A percentile compares a stretch with the other conserved stretches of the same genome.
phyloP scores from a whole-genome alignment of 257 asterid genomes.

The Nicotiana sylvestris region DNA sequence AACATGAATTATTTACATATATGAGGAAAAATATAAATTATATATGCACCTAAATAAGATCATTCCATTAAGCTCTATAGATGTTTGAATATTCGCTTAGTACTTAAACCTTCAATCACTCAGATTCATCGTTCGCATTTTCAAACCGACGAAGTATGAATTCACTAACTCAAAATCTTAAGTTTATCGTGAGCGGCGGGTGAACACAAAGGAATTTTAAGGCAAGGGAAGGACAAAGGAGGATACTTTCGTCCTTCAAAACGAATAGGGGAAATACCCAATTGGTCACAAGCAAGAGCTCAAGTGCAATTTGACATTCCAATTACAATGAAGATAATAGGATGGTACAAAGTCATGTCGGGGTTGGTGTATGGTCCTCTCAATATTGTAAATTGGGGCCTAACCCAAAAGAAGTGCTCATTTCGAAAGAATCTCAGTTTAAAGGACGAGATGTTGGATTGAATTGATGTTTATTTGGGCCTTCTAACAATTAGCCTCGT shows the following conservation, averaged over 20 bases:
- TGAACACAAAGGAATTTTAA: background rate
- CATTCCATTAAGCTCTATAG: too few species aligned
- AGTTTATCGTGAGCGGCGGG: background rate
- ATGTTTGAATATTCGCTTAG: too few species aligned
- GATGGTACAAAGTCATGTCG: background rate
- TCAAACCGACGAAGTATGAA: background rate
- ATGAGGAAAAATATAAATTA: background rate
- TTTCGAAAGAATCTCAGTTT: background rate
- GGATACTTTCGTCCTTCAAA: background rate
- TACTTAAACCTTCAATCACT: too few species aligned
- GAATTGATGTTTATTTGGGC: background rate
- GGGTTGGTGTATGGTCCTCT: background rate
- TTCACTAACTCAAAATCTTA: background rate
- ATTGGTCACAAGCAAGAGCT: background rate
- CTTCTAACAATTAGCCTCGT: background rate
- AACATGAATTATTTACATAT: too few species aligned
- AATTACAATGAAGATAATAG: background rate
- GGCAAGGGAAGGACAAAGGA: background rate
- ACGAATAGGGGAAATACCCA: background rate
- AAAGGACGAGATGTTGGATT: background rate
- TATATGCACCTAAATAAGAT: too few species aligned
- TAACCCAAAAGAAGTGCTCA: background rate
- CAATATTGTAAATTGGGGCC: background rate
- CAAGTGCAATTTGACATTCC: constrained; percentile 5
- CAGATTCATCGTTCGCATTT: too few species aligned